Percentiles rank a stretch among this genome's conserved stretches.
Conservation (phyloP, 805 yeast species). For the Saccharomycopsis sp. region DNA sequence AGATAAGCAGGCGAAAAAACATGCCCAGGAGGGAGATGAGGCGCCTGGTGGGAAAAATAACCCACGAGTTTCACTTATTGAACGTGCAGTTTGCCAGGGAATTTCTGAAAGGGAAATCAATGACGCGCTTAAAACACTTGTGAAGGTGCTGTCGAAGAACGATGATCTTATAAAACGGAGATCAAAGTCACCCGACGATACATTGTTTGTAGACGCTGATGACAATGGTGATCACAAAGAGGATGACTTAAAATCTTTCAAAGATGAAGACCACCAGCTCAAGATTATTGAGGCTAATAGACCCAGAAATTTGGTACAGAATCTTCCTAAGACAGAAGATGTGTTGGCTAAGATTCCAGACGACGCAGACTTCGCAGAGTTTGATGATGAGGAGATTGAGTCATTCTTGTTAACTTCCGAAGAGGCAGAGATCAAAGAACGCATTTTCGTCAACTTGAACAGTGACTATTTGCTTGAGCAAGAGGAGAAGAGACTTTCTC, state of each 20-base stretch:
- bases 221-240: slow-evolving; percentile 12
- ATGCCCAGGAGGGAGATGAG: slow-evolving; percentile 33
- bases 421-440: slow-evolving; percentile 68
- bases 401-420: slow-evolving; percentile 55
- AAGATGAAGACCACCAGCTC: slow-evolving; percentile 22
- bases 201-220: neutral
- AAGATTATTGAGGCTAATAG: slow-evolving; percentile 36
- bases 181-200: neutral
- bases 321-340: slow-evolving; percentile 52
- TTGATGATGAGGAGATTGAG: slow-evolving; percentile 77
- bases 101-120: slow-evolving; percentile 13
- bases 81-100: slow-evolving; percentile 10
- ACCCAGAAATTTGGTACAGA: slow-evolving; percentile 46
- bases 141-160: slow-evolving; percentile 15
- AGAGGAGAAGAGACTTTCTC: slow-evolving; percentile 74
- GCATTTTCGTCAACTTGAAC: slow-evolving; percentile 86
- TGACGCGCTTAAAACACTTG: slow-evolving; percentile 9
- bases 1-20: slow-evolving; percentile 37
- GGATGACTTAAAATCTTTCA: slow-evolving; percentile 17
- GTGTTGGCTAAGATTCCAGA: slow-evolving; percentile 48
- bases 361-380: slow-evolving; percentile 60
- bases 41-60: slow-evolving; percentile 21
- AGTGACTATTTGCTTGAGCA: slow-evolving; percentile 80
- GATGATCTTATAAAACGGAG: slow-evolving; percentile 11
- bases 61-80: slow-evolving; percentile 10